These are phyloP conservation scores for Helichrysum umbraculigerum DNA, from an alignment of 129 eudicot genomes.

Conservation along the genomic window DNA sequence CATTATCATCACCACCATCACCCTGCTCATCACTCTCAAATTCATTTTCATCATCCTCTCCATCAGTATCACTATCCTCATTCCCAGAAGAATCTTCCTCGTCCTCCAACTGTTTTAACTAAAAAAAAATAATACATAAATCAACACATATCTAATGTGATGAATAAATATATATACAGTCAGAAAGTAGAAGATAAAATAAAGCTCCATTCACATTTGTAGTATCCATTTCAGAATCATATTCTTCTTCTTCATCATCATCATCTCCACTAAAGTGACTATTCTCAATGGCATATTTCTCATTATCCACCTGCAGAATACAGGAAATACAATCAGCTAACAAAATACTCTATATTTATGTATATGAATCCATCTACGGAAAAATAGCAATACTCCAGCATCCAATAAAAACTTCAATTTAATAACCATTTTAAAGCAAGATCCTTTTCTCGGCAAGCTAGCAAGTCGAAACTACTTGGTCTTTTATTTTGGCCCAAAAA, in stretches of 20 bases:
- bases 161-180: too few relatives aligned
- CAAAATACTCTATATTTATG: neutral
- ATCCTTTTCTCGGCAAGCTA: neutral
- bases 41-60: constrained; percentile 30
- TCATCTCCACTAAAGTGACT: neutral
- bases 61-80: constrained; percentile 19
- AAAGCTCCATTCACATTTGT: neutral
- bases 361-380: neutral
- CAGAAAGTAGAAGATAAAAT: neutral
- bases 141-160: neutral
- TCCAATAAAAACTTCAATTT: neutral
- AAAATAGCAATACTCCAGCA: neutral
- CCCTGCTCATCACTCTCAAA: constrained; percentile 31
- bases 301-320: neutral
- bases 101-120: constrained; percentile 20
- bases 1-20: constrained; percentile 13
- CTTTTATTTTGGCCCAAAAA: neutral
- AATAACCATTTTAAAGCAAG: neutral
- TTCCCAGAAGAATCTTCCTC: constrained; percentile 30
- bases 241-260: neutral
- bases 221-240: neutral
- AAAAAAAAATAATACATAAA: neutral
- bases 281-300: neutral
- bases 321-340: neutral
- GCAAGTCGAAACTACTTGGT: neutral